Conservation (phyloP, 2,329 filamentous ascomycete genomes). For the Ophidiomyces ophidiicola region DNA sequence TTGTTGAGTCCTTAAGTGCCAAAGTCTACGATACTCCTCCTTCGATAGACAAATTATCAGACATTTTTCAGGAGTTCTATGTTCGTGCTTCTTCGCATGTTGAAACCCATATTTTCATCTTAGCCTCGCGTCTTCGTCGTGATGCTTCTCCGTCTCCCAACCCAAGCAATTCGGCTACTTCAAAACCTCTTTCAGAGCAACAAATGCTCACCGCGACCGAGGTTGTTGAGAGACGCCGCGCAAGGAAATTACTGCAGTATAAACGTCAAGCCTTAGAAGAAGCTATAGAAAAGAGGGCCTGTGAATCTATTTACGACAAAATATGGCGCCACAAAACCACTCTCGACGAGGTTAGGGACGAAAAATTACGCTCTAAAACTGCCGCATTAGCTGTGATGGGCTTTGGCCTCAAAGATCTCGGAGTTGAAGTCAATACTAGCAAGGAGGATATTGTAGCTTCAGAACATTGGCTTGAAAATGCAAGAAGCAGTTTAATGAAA, state of each 20-base stretch:
- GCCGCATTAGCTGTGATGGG: constrained; percentile 83
- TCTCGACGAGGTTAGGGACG: constrained; percentile 87
- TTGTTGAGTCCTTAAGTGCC: constrained; percentile 77
- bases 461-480: constrained; percentile 56
- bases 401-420: constrained; percentile 74
- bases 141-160: constrained; percentile 48
- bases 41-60: constrained; percentile 66
- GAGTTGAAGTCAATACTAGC: constrained; percentile 56
- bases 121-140: constrained; percentile 63
- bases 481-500: constrained; percentile 56
- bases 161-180: constrained; percentile 37
- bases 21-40: constrained; percentile 78
- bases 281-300: constrained; percentile 74
- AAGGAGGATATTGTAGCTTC: constrained; percentile 57
- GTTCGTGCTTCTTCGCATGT: constrained; percentile 67
- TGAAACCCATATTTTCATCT: constrained; percentile 68
- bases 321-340: constrained; percentile 88
- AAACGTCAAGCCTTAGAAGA: constrained; percentile 73
- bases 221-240: constrained; percentile 65
- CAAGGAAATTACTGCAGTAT: constrained; percentile 62
- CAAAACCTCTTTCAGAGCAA: constrained; percentile 41
- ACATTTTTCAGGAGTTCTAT: constrained; percentile 94
- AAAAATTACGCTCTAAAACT: constrained; percentile 86
- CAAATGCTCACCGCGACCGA: constrained; percentile 89
- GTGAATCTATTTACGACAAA: constrained; percentile 71